Conservation (phyloP, 371 early-diverging fungal species). For the Saksenaea vasiformis region DNA sequence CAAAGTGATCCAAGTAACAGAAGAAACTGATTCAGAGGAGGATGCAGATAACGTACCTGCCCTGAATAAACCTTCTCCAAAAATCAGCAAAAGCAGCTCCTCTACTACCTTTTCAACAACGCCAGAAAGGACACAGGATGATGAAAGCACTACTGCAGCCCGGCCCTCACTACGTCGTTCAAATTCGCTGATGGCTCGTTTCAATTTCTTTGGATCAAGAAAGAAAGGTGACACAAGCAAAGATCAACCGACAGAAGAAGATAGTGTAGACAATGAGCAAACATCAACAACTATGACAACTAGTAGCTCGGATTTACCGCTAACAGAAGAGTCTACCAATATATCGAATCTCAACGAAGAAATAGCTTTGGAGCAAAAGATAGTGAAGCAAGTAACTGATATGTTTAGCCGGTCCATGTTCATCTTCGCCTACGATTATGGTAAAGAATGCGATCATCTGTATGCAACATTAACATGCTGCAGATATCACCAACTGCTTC, state of each 20-base stretch:
- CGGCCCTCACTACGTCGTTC: slow-evolving; percentile 24
- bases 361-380: slow-evolving; percentile 53
- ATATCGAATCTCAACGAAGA: slow-evolving; percentile 34
- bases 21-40: slow-evolving; percentile 2
- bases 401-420: slow-evolving; percentile 67
- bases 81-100: slow-evolving; percentile 1
- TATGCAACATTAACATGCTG: not conserved
- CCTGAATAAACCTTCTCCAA: not conserved
- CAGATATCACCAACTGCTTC: slow-evolving; percentile 49
- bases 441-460: slow-evolving; percentile 24
- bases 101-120: not conserved
- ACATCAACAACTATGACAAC: slow-evolving; percentile 14
- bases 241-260: not conserved
- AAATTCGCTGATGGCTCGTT: slow-evolving; percentile 28
- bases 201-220: slow-evolving; percentile 24
- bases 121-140: not conserved
- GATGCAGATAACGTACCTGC: not conserved
- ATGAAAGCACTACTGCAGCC: not conserved
- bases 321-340: slow-evolving; percentile 14
- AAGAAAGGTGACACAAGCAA: slow-evolving; percentile 10
- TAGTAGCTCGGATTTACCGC: slow-evolving; percentile 10
- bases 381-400: slow-evolving; percentile 63
- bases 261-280: not conserved
- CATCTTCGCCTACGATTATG: slow-evolving; percentile 63
- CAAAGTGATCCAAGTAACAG: not conserved